phyloP scores from a whole-genome alignment of 495 filamentous ascomycete species.

The Lichenothelia convexa region DNA sequence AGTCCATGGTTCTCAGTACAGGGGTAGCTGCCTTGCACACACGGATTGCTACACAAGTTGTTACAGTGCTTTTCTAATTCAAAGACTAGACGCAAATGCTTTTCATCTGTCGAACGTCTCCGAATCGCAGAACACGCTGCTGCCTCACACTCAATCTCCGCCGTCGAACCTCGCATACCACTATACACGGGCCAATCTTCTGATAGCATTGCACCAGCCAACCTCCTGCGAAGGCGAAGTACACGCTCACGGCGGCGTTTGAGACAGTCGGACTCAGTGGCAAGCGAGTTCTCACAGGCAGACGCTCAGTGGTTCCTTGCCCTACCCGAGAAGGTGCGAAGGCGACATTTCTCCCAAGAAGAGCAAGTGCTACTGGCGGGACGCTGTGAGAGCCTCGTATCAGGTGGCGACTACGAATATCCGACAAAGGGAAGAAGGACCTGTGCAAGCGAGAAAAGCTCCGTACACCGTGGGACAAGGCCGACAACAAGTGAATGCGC shows the following conservation, averaged over 20 bases:
- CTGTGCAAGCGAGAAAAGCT: no score
- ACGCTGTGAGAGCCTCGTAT: slow-evolving; percentile 35
- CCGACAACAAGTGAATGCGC: neutral
- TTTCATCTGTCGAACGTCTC: slow-evolving; percentile 6
- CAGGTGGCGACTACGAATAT: no score
- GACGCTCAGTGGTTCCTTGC: slow-evolving; percentile 51
- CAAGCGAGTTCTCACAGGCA: neutral
- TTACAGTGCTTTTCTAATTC: neutral
- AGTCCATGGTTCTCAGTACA: neutral
- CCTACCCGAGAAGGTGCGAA: slow-evolving; percentile 52
- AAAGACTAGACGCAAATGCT: slow-evolving; percentile 9
- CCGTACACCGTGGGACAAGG: no score
- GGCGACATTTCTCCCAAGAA: slow-evolving; percentile 51
- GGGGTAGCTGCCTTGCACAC: neutral
- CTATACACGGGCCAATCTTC: neutral
- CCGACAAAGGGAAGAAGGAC: no score
- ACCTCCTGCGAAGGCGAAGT: neutral
- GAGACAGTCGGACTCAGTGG: neutral
- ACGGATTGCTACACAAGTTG: neutral
- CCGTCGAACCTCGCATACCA: neutral
- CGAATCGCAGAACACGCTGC: slow-evolving; percentile 6
- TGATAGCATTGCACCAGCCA: neutral
- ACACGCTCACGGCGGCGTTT: neutral
- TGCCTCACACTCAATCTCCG: slow-evolving; percentile 1
- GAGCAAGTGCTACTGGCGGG: slow-evolving; percentile 47